Evolutionary conservation across 2,329 filamentous ascomycete species (phyloP), one percentile per base, ranked within the genome.

Genomic region (Ascochyta koolunga): DNA sequence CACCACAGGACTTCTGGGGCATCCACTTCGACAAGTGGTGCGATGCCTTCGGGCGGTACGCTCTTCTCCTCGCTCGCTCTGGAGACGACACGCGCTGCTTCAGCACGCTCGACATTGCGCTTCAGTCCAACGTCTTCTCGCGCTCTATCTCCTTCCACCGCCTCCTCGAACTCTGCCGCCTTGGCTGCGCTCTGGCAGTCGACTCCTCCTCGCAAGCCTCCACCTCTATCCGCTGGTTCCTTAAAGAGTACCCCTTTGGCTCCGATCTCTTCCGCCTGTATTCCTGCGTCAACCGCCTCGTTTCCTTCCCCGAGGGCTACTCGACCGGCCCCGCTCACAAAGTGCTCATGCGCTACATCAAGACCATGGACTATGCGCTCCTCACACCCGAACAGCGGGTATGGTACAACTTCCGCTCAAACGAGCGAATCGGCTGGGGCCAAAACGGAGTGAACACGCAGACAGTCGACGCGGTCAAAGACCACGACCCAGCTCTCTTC

Each of bases 261-360:
- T 90, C 89, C 0, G 90, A 96, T 65, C 85, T 89, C 0, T 96
- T 93, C 74, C 87, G 93, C 31, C 84, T 97, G 66, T 96, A 93
- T 71, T 85, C 88, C 25, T 84, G 89, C 19, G 79, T 95, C n/a
- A 90, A 89, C 51, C 85, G 89, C 16, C 79, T 96, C 7, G 90
- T 86, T 67, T 86, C 90, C 46, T 87, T 90, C 13, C 86, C 88
- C 80, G 86, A 32, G 83, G 86, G 25, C 80, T 96, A 93, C 74
- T 88, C 88, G 45, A 88, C 89, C 2, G 89, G 90, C 0, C 88
- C 91, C 0, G 88, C 89, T 18, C 92, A 96, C 74, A 98, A 98
- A 72, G 96, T 90, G 69, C 87, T 98, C 66, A 81, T 97, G 53
- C 87, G 95, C 4, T 91, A 96, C 75, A 90, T 99, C 76, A 96